Evolutionary conservation across 352 stramenopile genomes (phyloP), one percentile per base, ranked within the genome.

Genomic region (Phytophthora pluvialis): DNA sequence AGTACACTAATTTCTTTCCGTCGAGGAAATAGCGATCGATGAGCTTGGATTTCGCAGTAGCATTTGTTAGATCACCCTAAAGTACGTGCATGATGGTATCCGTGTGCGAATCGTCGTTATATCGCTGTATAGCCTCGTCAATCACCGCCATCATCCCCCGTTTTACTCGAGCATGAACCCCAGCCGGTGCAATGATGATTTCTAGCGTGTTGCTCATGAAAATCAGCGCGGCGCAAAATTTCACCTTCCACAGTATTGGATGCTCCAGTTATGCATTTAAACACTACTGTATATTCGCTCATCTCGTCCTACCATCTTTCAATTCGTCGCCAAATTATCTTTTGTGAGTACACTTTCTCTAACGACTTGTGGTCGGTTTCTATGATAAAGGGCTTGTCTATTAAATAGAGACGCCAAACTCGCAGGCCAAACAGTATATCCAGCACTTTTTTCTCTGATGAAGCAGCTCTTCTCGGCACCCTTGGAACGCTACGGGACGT

Each of bases 381-480:
- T 11, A 60, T 16, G 5, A 50, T 29, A 32, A 67, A 67, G 3
- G 38, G 16, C 38, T 60, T 60, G 13, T 67, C 59, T 2, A 56
- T 40, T 10, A 67, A 40, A 18, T 60, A 67, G 1, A 60, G 26
- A 2, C 35, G 16, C 49, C 49, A 67, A 1, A 54, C 36, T 12
- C 48, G 49, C 3, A 67, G 10, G 1, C 48, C 59, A 39, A 55
- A 59, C 13, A 67, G 13, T 36, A 53, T 54, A 1, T 49, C 59
- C 0, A 50, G 25, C 28, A 67, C 13, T 33, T 36, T 60, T 67
- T 33, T 67, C 59, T 47, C 42, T 7, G 5, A 54, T 53, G 2
- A 48, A 58, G 10, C 56, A 67, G 21, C 55, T 60, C 6, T 49
- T 42, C 16, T 67, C 49, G n/a, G 49, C 49, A 2, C 2, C 36